phyloP scores from a whole-genome alignment of 345 rosid species.

The Camelina laxa region DNA sequence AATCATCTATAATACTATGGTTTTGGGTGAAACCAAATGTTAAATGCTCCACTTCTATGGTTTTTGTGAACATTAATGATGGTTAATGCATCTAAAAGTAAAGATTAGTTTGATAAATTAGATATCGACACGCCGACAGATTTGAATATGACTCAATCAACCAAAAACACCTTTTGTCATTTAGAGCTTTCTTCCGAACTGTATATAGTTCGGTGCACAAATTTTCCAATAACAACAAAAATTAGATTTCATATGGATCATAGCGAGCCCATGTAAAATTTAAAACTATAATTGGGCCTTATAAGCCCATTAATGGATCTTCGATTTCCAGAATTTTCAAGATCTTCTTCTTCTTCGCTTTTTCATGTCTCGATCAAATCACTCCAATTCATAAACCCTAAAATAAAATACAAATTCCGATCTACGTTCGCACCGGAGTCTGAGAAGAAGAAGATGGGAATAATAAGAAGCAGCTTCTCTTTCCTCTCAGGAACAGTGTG shows the following conservation, averaged over 20 bases:
- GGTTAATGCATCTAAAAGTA: too few species aligned
- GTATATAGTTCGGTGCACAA: background rate
- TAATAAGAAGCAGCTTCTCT: constrained; percentile 66
- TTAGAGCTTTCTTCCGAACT: background rate
- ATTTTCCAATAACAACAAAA: background rate
- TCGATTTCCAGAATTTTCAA: constrained; percentile 8
- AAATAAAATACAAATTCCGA: background rate
- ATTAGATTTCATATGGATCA: background rate
- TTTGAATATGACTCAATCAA: constrained; percentile 27
- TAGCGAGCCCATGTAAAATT: constrained; percentile 6
- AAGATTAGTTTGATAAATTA: background rate
- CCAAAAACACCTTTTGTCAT: background rate
- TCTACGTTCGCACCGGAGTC: constrained; percentile 7
- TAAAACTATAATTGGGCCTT: background rate
- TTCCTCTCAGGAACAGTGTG: constrained; percentile 65
- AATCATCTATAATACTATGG: too few species aligned
- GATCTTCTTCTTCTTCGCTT: background rate
- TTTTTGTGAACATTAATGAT: too few species aligned
- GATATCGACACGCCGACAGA: constrained; percentile 27
- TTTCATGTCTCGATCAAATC: constrained; percentile 2
- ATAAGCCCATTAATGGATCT: constrained; percentile 14
- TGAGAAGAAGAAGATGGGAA: constrained; percentile 56
- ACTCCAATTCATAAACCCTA: constrained; percentile 25
- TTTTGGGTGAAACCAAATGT: too few species aligned
- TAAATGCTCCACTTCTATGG: too few species aligned